phyloP scores from a whole-genome alignment of 2,329 filamentous ascomycete genomes.

The Davidsoniella neocaledoniae region DNA sequence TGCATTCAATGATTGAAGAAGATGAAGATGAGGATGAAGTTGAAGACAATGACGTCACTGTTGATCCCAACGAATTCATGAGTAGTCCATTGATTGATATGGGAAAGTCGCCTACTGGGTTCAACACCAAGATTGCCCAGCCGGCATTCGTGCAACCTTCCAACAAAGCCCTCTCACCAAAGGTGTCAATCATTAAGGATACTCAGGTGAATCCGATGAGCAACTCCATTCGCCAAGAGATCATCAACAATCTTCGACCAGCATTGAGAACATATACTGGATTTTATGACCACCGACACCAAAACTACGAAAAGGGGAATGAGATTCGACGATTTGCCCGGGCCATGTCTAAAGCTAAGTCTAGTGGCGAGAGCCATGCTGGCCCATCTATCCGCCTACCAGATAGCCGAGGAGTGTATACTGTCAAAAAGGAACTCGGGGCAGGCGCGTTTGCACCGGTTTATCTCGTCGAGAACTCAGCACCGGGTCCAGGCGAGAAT shows the following conservation, averaged over 20 bases:
- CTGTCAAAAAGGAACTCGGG: constrained; percentile 69
- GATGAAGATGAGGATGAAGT: constrained; percentile 19
- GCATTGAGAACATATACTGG: constrained; percentile 58
- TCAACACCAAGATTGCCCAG: constrained; percentile 25
- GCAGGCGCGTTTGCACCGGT: constrained; percentile 91
- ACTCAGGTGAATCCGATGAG: constrained; percentile 79
- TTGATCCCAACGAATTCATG: constrained; percentile 12
- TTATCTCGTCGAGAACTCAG: constrained; percentile 70
- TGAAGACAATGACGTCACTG: constrained; percentile 19
- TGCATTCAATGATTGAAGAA: constrained; percentile 14
- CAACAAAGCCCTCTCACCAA: constrained; percentile 29
- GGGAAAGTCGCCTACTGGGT: constrained; percentile 29
- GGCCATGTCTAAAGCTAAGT: constrained; percentile 39
- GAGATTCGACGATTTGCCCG: constrained; percentile 77
- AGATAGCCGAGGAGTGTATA: constrained; percentile 50
- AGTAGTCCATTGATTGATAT: constrained; percentile 64
- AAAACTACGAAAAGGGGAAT: constrained; percentile 45
- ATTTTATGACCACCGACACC: constrained; percentile 55
- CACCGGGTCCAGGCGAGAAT: constrained; percentile 28
- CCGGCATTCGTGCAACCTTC: constrained; percentile 13
- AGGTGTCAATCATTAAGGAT: constrained; percentile 66
- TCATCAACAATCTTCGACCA: constrained; percentile 58
- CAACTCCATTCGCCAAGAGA: constrained; percentile 53
- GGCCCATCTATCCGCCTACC: constrained; percentile 51
- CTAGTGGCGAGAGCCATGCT: constrained; percentile 42